phyloP scores from a whole-genome alignment of 2,329 filamentous ascomycete genomes.

The Lecanicillium sp. region DNA sequence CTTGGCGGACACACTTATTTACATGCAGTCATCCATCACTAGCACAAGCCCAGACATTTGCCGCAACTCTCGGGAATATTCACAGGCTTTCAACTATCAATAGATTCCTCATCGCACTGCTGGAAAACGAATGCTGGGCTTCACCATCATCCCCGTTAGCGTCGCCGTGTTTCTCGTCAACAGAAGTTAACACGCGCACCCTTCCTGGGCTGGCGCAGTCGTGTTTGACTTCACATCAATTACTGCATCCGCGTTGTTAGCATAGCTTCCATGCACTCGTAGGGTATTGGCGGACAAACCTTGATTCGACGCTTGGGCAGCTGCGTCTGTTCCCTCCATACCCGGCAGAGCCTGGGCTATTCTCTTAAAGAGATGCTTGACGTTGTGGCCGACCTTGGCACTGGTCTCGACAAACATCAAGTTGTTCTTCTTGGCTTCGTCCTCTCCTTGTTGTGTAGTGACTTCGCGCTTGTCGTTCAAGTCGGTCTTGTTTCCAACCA shows the following conservation, averaged over 20 bases:
- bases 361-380: constrained; percentile 93
- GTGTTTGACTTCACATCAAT: constrained; percentile 87
- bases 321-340: constrained; percentile 86
- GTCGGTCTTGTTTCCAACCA: constrained; percentile 99
- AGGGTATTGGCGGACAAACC: constrained; percentile 48
- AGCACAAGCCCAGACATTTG: no score
- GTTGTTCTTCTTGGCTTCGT: constrained; percentile 96
- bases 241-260: constrained; percentile 46
- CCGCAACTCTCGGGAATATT: no score
- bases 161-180: no score
- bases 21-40: no score
- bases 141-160: no score
- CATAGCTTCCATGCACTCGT: constrained; percentile 1
- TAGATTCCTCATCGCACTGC: no score
- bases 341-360: constrained; percentile 97
- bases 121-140: no score
- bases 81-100: no score
- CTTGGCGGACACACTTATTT: no score
- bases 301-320: constrained; percentile 64
- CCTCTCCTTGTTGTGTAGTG: constrained; percentile 90
- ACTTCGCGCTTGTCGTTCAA: constrained; percentile 97
- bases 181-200: constrained; percentile 42
- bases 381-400: constrained; percentile 95
- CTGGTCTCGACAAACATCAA: constrained; percentile 99
- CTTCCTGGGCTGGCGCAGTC: constrained; percentile 61